phyloP scores from a whole-genome alignment of 257 asterid genomes.

The Cinchona pubescens region DNA sequence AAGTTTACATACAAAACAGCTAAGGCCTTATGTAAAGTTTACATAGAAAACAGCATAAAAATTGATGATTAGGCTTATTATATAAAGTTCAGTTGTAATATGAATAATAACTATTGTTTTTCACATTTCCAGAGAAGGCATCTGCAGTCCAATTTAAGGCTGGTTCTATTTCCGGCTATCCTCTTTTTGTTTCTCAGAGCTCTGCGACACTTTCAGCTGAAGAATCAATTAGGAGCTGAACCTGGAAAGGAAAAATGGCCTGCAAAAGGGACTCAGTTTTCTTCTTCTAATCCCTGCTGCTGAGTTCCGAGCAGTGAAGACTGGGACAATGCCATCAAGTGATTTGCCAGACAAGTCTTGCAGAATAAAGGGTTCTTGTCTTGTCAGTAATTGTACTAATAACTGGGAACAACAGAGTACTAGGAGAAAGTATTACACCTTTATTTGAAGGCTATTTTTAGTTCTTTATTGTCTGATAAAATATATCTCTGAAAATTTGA shows the following conservation, averaged over 20 bases:
- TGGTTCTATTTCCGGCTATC: constrained; percentile 25
- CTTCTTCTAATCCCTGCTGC: constrained; percentile 28
- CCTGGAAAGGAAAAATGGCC: not conserved
- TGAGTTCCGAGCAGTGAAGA: constrained; percentile 28
- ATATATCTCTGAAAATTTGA: too few species aligned
- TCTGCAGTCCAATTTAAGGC: constrained; percentile 22
- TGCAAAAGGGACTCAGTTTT: constrained; percentile 22
- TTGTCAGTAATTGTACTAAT: constrained; percentile 28
- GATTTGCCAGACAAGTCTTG: constrained; percentile 42
- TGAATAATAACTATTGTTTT: too few species aligned
- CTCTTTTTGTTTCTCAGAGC: constrained; percentile 21
- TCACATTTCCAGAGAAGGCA: constrained; percentile 25
- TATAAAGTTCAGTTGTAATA: too few species aligned
- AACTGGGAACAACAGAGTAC: constrained; percentile 35
- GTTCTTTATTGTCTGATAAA: too few species aligned
- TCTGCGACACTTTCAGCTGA: not conserved
- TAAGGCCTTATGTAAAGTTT: too few species aligned
- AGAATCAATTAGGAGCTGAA: rapidly evolving
- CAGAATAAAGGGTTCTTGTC: constrained; percentile 31
- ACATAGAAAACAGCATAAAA: too few species aligned
- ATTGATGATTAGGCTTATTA: too few species aligned
- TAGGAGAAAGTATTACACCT: constrained; percentile 30
- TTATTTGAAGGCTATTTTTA: not conserved
- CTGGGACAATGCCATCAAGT: constrained; percentile 8
- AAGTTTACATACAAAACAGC: too few species aligned